These are phyloP conservation scores for Xanthoconium separans DNA, from an alignment of 1,284 basidiomycete species.

Conservation along the genomic window DNA sequence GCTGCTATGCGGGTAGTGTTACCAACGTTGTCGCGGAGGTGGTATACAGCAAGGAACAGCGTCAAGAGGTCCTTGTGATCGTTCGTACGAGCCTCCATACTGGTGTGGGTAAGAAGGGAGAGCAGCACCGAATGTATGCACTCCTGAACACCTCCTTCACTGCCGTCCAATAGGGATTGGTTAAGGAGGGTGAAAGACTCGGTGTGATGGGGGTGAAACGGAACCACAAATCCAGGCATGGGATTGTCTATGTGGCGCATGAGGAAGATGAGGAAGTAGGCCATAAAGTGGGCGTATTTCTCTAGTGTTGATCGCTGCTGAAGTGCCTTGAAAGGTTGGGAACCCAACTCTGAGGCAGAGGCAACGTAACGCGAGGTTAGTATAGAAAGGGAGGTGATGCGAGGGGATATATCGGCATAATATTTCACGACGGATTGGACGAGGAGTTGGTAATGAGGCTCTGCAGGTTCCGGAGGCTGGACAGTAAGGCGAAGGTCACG, in stretches of 20 bases:
- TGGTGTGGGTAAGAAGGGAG: too few species aligned
- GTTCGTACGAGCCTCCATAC: background rate
- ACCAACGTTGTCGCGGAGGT: constrained; percentile 1
- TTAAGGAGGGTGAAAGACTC: background rate
- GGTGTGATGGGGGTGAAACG: background rate
- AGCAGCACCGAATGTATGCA: background rate
- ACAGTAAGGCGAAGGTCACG: too few species aligned
- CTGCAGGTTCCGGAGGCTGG: too few species aligned
- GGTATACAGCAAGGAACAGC: background rate
- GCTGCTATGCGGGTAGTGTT: background rate
- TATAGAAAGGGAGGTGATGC: background rate
- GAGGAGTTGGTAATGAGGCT: too few species aligned
- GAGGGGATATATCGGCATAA: background rate
- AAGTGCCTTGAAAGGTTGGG: background rate
- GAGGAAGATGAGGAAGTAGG: constrained; percentile 4
- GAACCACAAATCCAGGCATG: background rate
- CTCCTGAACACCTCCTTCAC: background rate
- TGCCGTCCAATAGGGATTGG: background rate
- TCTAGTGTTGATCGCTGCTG: background rate
- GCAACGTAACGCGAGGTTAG: background rate
- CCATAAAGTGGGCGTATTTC: background rate
- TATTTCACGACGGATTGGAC: too few species aligned
- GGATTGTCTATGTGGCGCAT: background rate
- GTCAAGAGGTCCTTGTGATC: constrained; percentile 1
- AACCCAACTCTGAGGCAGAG: background rate